Percentiles rank a stretch among this genome's conserved stretches.
phyloP scores from a whole-genome alignment of 345 rosid genomes.

The Mangifera indica region DNA sequence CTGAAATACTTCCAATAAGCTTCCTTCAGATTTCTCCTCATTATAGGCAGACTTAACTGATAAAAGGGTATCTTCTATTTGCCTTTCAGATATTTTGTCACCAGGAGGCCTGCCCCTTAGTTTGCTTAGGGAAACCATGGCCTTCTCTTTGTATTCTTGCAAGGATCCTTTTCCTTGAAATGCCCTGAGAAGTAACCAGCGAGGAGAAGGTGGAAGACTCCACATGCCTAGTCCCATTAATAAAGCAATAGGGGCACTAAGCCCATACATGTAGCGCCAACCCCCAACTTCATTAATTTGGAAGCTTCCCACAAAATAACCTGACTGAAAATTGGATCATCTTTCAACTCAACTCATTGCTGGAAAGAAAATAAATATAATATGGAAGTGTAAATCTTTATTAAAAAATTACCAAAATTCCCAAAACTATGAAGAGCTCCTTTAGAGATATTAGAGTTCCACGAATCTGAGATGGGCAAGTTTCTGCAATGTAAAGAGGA shows the following conservation, averaged over 20 bases:
- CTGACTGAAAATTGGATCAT: slow-evolving; percentile 48
- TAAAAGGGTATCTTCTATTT: slow-evolving; percentile 65
- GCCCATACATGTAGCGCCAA: slow-evolving; percentile 93
- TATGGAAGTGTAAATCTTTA: background rate
- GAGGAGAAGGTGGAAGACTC: slow-evolving; percentile 96
- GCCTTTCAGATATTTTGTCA: slow-evolving; percentile 67
- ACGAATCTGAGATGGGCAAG: slow-evolving; percentile 95
- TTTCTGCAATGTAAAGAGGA: slow-evolving; percentile 95
- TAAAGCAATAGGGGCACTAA: slow-evolving; percentile 63
- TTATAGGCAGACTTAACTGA: slow-evolving; percentile 64
- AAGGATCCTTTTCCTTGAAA: slow-evolving; percentile 77
- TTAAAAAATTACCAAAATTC: slow-evolving; percentile 70
- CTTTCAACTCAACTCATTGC: slow-evolving; percentile 8
- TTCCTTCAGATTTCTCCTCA: slow-evolving; percentile 67
- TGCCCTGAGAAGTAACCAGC: slow-evolving; percentile 95
- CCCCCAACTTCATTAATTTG: slow-evolving; percentile 79
- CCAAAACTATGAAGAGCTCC: slow-evolving; percentile 87
- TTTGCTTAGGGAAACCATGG: slow-evolving; percentile 69
- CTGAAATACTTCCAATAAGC: slow-evolving; percentile 78
- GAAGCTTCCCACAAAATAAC: slow-evolving; percentile 86
- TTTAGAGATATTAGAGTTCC: slow-evolving; percentile 92
- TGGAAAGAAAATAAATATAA: slow-evolving; percentile 7
- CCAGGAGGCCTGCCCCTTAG: slow-evolving; percentile 76
- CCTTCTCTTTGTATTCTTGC: slow-evolving; percentile 73
- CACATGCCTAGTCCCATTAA: slow-evolving; percentile 85